Evolutionary conservation across 768 basidiomycete species (phyloP).

Genomic region (Heimioporus sp.): DNA sequence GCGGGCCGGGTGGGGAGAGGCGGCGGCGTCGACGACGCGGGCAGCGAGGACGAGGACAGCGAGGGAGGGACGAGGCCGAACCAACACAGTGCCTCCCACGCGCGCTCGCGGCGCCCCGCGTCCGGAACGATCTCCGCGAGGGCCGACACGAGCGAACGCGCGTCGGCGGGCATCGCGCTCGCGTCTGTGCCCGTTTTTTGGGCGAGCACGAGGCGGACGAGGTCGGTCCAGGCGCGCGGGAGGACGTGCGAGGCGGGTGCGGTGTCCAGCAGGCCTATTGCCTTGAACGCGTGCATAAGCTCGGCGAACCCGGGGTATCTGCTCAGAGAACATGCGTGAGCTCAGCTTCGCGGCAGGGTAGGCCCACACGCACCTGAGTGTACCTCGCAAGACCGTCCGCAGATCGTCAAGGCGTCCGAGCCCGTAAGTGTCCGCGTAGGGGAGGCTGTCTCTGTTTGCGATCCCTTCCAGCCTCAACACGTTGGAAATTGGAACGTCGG

Average conservation of each 20-base stretch:
- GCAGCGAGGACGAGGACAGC: not conserved
- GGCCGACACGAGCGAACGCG: constrained; percentile 34
- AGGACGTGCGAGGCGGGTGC: constrained; percentile 14
- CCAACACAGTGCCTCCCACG: constrained; percentile 47
- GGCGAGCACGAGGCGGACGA: constrained; percentile 36
- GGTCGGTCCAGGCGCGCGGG: constrained; percentile 32
- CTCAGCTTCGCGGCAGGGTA: not conserved
- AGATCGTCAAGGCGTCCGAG: constrained; percentile 43
- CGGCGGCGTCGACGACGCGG: constrained; percentile 30
- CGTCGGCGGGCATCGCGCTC: constrained; percentile 20
- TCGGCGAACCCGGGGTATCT: constrained; percentile 85
- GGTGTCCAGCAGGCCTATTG: constrained; percentile 63
- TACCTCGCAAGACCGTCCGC: constrained; percentile 78
- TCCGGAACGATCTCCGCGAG: constrained; percentile 22
- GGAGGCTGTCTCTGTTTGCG: constrained; percentile 79
- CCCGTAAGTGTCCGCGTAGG: constrained; percentile 66
- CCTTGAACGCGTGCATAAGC: constrained; percentile 70
- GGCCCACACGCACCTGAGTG: constrained; percentile 55
- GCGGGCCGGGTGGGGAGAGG: too few species aligned
- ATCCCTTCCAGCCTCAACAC: constrained; percentile 76
- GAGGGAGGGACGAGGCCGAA: constrained; percentile 7
- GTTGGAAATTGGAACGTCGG: constrained; percentile 60
- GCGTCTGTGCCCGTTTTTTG: constrained; percentile 24
- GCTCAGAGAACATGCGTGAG: not conserved
- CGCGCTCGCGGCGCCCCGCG: constrained; percentile 19